phyloP scores from a whole-genome alignment of 306 rosid genomes.

The Medicago arabica region DNA sequence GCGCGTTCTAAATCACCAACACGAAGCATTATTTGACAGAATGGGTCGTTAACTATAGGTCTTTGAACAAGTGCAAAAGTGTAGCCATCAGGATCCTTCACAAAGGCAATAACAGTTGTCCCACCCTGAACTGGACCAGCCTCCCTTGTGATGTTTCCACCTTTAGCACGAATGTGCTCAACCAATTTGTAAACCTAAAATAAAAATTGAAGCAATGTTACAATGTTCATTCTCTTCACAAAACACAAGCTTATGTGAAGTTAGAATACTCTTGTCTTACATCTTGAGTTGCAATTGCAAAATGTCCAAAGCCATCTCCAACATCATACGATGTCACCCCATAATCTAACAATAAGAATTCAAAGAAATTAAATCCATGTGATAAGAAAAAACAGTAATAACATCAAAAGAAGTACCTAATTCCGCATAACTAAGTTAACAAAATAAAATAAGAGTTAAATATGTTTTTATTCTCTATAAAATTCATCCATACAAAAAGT shows the following conservation, averaged over 20 bases:
- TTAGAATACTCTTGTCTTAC: conserved; percentile 50
- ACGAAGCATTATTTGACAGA: conserved; percentile 86
- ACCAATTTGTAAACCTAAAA: conserved; percentile 75
- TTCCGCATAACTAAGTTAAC: not conserved
- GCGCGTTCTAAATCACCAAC: conserved; percentile 86
- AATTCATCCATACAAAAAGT: not conserved
- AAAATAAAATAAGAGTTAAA: not conserved
- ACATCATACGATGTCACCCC: conserved; percentile 86
- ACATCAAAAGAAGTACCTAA: not conserved
- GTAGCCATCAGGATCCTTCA: conserved; percentile 97
- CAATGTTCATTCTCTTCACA: conserved; percentile 26
- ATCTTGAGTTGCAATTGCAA: conserved; percentile 82
- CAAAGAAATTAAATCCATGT: not conserved
- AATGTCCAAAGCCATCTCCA: conserved; percentile 90
- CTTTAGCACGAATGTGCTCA: conserved; percentile 69
- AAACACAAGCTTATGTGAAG: not conserved
- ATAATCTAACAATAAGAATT: conserved; percentile 62
- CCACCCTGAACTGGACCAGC: conserved; percentile 90
- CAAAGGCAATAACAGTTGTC: conserved; percentile 68
- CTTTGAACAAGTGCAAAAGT: conserved; percentile 79
- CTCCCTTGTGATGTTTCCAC: conserved; percentile 84
- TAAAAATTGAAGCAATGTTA: conserved; percentile 27
- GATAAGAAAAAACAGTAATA: not conserved
- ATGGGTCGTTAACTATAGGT: conserved; percentile 65
- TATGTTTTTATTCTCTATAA: not conserved